phyloP scores from a whole-genome alignment of 768 basidiomycete genomes.

The Russula olivacea region DNA sequence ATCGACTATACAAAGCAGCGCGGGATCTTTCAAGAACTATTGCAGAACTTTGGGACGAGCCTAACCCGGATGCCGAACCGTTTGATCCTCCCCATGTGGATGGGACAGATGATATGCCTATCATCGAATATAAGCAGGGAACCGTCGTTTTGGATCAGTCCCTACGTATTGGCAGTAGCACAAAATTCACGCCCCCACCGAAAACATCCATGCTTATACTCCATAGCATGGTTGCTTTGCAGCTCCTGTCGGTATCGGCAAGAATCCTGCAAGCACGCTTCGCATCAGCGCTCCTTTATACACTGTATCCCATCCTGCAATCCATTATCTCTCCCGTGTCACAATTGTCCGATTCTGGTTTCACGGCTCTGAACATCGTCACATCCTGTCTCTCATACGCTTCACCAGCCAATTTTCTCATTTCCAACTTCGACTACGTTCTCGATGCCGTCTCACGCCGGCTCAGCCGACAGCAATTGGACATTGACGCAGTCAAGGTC shows the following conservation, averaged over 20 bases:
- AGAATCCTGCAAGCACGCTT: slow-evolving; percentile 71
- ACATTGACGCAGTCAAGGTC: slow-evolving; percentile 85
- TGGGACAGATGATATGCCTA: slow-evolving; percentile 4
- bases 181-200: slow-evolving; percentile 28
- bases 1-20: slow-evolving; percentile 58
- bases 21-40: slow-evolving; percentile 57
- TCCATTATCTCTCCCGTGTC: slow-evolving; percentile 70
- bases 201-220: slow-evolving; percentile 50
- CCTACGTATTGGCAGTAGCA: slow-evolving; percentile 41
- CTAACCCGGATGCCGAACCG: slow-evolving; percentile 27
- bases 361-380: slow-evolving; percentile 64
- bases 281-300: slow-evolving; percentile 63
- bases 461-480: slow-evolving; percentile 73
- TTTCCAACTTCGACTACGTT: slow-evolving; percentile 96
- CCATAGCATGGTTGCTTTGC: slow-evolving; percentile 66
- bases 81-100: slow-evolving; percentile 27
- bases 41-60: slow-evolving; percentile 65
- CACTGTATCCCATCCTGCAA: slow-evolving; percentile 81
- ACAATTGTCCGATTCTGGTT: slow-evolving; percentile 68
- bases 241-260: slow-evolving; percentile 64
- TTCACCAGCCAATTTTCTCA: slow-evolving; percentile 79
- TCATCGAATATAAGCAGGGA: slow-evolving; percentile 17
- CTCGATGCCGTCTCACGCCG: slow-evolving; percentile 85
- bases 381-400: slow-evolving; percentile 78
- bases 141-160: slow-evolving; percentile 19